Evolutionary conservation across 176 grass and related monocot genomes (phyloP), one percentile per base, ranked within the genome.

Genomic region (Saccharum spontaneum): DNA sequence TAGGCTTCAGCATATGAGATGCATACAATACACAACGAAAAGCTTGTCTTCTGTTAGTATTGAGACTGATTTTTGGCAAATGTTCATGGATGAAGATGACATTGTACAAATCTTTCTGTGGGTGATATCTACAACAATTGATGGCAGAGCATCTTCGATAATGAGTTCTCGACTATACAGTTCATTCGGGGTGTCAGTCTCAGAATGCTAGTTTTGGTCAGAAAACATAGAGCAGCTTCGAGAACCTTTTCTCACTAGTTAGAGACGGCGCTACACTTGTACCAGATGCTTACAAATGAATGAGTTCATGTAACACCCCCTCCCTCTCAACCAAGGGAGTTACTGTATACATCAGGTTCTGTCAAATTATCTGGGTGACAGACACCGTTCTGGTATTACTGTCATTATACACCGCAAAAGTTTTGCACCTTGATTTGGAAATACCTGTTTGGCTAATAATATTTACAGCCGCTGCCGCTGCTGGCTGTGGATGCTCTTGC

Each of bases 11-110:
- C 2, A 61, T 49, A 74, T 52, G 48, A 69, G 60, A 73, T 89
- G 16, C 67, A 81, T 48, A 57, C 7, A 13, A 12, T 76, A 83
- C 41, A 79, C 34, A 48, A 69, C 14, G 10, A 2, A 60, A 76
- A 76, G 63, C 28, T 70, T 45, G 31, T 72, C 60, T 59, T 67
- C 24, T 67, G 72, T 22, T 8, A 4, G 77, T 37, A 55, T 48
- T 55, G 38, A 74, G 49, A 75, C 20, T 65, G 20, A 77, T 49
- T 82, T 82, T 82, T 30, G 45, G 46, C 63, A 69, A 81, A 87
- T 83, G 75, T 22, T 83, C 15, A 49, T 64, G 50, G 52, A 43
- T 23, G 43, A 87, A 73, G 71, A 65, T 79, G 76, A 75, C 82
- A 74, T 33, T 59, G 61, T 60, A 60, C 55, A 45, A 57, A 46